These are phyloP conservation scores for Lithospermum erythrorhizon DNA, from an alignment of 257 asterid genomes.

Conservation along the genomic window DNA sequence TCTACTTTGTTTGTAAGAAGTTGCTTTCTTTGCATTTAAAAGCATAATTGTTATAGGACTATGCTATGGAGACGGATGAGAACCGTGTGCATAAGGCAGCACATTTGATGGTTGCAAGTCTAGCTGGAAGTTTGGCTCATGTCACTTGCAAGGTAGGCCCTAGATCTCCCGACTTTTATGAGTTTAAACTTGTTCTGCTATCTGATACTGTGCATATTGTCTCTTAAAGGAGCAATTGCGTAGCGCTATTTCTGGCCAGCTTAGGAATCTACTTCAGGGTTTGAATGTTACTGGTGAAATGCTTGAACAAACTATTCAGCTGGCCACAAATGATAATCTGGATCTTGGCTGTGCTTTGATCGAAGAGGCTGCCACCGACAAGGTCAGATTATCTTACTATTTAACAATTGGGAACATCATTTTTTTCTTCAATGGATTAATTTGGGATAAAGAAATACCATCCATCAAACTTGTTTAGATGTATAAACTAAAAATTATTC, in stretches of 20 bases:
- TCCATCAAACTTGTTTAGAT: neutral
- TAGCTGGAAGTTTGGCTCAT: constrained; percentile 98
- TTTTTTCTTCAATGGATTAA: too few relatives aligned
- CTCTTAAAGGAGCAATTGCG: constrained; percentile 78
- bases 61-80: constrained; percentile 95
- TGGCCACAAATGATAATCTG: constrained; percentile 88
- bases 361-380: constrained; percentile 97
- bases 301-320: constrained; percentile 76
- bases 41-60: constrained; percentile 45
- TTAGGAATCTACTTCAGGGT: constrained; percentile 71
- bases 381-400: constrained; percentile 34
- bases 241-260: constrained; percentile 69
- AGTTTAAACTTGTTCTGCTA: constrained; percentile 1
- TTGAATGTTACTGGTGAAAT: constrained; percentile 40
- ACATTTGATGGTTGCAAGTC: constrained; percentile 95
- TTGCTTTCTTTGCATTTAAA: neutral
- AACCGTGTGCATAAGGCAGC: constrained; percentile 85
- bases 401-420: neutral
- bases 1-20: neutral
- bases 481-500: neutral
- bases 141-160: constrained; percentile 91
- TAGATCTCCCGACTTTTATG: neutral
- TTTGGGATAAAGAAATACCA: neutral
- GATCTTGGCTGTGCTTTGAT: constrained; percentile 98
- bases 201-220: neutral